Evolutionary conservation across 352 stramenopile genomes (phyloP).

Genomic region (Globisporangium emineosum): DNA sequence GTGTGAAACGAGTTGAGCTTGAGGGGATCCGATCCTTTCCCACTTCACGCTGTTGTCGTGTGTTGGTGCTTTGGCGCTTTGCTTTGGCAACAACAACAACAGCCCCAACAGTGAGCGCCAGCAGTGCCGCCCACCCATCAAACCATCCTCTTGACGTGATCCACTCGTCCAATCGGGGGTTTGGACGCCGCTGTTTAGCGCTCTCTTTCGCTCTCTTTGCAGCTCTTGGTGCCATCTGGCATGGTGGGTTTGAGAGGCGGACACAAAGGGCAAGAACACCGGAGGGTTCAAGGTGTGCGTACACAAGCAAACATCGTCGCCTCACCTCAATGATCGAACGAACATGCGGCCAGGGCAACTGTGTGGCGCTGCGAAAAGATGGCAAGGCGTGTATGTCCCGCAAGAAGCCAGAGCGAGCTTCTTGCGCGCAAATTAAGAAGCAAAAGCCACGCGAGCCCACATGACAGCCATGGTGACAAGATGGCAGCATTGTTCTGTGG

Average conservation of each 20-base stretch:
- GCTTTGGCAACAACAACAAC: neutral
- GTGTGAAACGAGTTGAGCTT: neutral
- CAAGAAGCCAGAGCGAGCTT: neutral
- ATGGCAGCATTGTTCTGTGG: constrained; percentile 1
- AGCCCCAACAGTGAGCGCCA: neutral
- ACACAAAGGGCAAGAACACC: neutral
- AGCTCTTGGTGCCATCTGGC: neutral
- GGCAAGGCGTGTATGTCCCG: neutral
- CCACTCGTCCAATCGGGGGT: neutral
- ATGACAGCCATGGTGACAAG: neutral
- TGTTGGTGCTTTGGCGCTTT: neutral
- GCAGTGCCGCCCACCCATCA: neutral
- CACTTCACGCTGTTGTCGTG: neutral
- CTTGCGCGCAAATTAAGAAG: neutral
- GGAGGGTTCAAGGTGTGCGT: too few relatives aligned
- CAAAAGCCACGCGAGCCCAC: neutral
- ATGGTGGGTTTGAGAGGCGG: neutral
- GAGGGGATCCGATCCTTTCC: constrained; percentile 2
- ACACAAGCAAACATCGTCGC: neutral
- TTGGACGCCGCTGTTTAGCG: neutral
- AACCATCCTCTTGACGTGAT: constrained; percentile 2
- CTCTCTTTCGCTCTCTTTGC: neutral
- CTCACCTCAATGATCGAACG: neutral
- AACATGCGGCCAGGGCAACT: neutral
- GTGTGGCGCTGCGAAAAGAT: neutral